These are phyloP conservation scores for Jatropha multifida DNA, from an alignment of 441 rosid species.

Conservation along the genomic window DNA sequence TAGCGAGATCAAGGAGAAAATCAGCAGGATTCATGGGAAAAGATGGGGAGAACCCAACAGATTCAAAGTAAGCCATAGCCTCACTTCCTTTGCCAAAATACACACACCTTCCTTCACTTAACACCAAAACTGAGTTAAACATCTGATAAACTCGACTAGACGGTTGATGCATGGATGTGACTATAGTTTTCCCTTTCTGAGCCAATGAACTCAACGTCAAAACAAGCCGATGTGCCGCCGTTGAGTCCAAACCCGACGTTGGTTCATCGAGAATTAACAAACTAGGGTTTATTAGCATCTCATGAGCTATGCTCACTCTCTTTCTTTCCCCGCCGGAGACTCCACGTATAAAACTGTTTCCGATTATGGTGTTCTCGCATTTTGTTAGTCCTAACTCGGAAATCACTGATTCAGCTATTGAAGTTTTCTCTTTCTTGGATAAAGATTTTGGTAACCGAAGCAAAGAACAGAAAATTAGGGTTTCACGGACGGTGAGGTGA, in stretches of 20 bases:
- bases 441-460: slow-evolving; percentile 64
- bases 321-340: slow-evolving; percentile 92
- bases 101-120: slow-evolving; percentile 79
- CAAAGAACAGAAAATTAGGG: slow-evolving; percentile 69
- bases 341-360: slow-evolving; percentile 77
- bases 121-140: slow-evolving; percentile 69
- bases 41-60: slow-evolving; percentile 82
- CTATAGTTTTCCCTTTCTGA: slow-evolving; percentile 67
- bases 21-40: slow-evolving; percentile 97
- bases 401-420: slow-evolving; percentile 61
- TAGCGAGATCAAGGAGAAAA: slow-evolving; percentile 94
- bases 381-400: slow-evolving; percentile 67
- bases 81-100: slow-evolving; percentile 77
- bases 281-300: slow-evolving; percentile 82
- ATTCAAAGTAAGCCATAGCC: slow-evolving; percentile 66
- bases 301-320: slow-evolving; percentile 89
- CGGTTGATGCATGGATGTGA: slow-evolving; percentile 89
- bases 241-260: slow-evolving; percentile 90
- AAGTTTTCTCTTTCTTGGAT: slow-evolving; percentile 47
- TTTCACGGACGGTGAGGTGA: slow-evolving; percentile 89
- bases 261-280: slow-evolving; percentile 83
- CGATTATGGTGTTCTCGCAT: slow-evolving; percentile 81
- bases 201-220: slow-evolving; percentile 53
- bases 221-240: slow-evolving; percentile 74
- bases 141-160: slow-evolving; percentile 87